Conservation (phyloP, 2,329 filamentous ascomycete genomes). For the Sarocladium brachiariae region DNA sequence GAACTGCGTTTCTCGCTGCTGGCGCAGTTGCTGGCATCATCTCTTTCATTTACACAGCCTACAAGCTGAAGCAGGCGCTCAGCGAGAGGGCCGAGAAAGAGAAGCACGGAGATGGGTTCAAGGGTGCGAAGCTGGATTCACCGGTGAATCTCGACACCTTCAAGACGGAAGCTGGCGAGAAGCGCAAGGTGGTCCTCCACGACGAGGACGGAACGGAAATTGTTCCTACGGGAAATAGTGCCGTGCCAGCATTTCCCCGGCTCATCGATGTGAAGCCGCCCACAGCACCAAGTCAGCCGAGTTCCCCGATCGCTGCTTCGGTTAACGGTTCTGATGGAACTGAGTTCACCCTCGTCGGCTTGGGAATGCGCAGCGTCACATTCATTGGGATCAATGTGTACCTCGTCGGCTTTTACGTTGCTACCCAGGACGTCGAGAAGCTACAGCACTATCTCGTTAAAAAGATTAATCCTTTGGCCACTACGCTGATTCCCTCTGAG, state of each 20-base stretch:
- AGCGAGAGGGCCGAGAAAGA: conserved; percentile 21
- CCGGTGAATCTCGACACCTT: conserved; percentile 37
- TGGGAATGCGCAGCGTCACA: conserved; percentile 83
- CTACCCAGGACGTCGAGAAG: conserved; percentile 71
- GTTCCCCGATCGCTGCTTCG: conserved; percentile 29
- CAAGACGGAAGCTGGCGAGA: conserved; percentile 40
- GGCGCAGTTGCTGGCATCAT: conserved; percentile 44
- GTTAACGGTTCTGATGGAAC: conserved; percentile 35
- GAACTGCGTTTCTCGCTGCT: conserved; percentile 43
- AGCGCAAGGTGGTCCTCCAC: conserved; percentile 54
- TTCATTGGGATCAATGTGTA: conserved; percentile 91
- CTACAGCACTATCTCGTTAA: conserved; percentile 73
- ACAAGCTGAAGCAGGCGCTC: conserved; percentile 40
- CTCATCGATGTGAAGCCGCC: conserved; percentile 55
- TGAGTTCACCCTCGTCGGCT: conserved; percentile 82
- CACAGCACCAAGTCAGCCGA: conserved; percentile 15
- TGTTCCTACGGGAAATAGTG: conserved; percentile 72
- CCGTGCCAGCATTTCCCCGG: conserved; percentile 73
- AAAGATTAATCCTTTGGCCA: conserved; percentile 69
- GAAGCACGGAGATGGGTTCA: conserved; percentile 11
- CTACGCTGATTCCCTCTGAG: conserved; percentile 75
- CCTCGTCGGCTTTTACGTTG: conserved; percentile 87
- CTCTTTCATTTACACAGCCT: conserved; percentile 44
- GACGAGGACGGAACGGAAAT: conserved; percentile 66
- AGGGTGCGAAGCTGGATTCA: conserved; percentile 34